Conservation (phyloP, 805 yeast species). For the Candida argentea region DNA sequence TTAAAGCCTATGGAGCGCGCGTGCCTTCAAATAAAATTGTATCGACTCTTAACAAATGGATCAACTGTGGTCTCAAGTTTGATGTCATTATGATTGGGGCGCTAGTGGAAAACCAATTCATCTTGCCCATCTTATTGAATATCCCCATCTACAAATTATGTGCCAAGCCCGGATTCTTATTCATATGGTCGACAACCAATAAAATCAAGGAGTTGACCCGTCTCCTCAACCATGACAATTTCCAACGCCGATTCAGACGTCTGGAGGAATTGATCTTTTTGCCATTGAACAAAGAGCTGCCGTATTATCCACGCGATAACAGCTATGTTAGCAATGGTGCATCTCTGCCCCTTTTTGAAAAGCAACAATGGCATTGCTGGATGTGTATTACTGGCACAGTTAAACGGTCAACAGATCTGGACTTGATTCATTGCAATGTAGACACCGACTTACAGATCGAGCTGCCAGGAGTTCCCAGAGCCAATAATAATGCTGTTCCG, state of each 20-base stretch:
- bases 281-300: conserved; percentile 56
- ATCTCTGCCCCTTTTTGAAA: conserved; percentile 50
- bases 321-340: conserved; percentile 8
- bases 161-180: conserved; percentile 77
- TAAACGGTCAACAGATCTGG: conserved; percentile 72
- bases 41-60: conserved; percentile 53
- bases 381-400: conserved; percentile 96
- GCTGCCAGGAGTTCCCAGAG: conserved; percentile 7
- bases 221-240: conserved; percentile 38
- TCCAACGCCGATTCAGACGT: conserved; percentile 64
- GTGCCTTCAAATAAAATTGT: conserved; percentile 44
- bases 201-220: conserved; percentile 55
- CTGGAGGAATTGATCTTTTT: conserved; percentile 84
- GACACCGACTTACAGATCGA: conserved; percentile 84
- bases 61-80: conserved; percentile 47
- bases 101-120: conserved; percentile 61
- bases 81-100: conserved; percentile 93
- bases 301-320: conserved; percentile 52
- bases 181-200: conserved; percentile 78
- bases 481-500: conserved; percentile 36
- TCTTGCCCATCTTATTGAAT: conserved; percentile 49
- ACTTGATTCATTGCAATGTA: conserved; percentile 82
- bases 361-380: conserved; percentile 94
- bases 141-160: conserved; percentile 67
- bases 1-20: conserved; percentile 58